Base-by-base conservation (phyloP, 495 filamentous ascomycete genomes). In the Neurospora tetraspora region DNA sequence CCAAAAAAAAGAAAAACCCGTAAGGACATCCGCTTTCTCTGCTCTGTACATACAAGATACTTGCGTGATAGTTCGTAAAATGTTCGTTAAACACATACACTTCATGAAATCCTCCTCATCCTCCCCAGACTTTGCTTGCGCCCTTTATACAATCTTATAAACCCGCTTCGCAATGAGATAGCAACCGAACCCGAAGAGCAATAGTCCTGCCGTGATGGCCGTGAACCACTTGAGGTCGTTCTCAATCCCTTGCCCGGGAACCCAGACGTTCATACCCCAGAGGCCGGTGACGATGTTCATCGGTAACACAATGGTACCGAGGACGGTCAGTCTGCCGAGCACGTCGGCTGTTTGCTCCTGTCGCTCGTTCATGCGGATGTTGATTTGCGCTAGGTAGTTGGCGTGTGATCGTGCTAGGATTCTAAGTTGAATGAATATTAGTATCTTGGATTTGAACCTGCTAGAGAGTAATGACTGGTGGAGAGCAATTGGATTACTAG, bases 241-340 rank as follows among this genome's bases (percentile, higher is more conserved):
- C 71, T 86, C 86, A 36, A 76, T 75, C 39, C 92, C 91, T 79
- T 98, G 95, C 3, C 94, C 93, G 0, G 96, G 96, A 0, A 99
- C 95, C 82, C 92, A 91, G 9, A 97, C 93, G 84, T 99, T 99
- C 96, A 98, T 98, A 40, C 96, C 96, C 92, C 96, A 99, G 80
- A 99, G 91, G 76, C 96, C 96, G 36, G 96, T 98, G 75, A 99
- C 93, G 81, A 99, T 94, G 78, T 99, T 99, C 90, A 99, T 94
- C 23, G 96, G 96, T 71, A 99, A 87, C 6, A 99, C 94, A 75
- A 99, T 98, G 10, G 96, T 99, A 75, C 94, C 96, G 4, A 99
- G 85, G 2, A 98, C 96, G 5, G 96, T 99, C 61, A 99, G 87
- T 82, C 96, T 98, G 68, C 95, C 94, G 20, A 99, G 86, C 1